These are phyloP conservation scores for Wallemia ichthyophaga DNA, from an alignment of 1,284 basidiomycete species.

Conservation along the genomic window DNA sequence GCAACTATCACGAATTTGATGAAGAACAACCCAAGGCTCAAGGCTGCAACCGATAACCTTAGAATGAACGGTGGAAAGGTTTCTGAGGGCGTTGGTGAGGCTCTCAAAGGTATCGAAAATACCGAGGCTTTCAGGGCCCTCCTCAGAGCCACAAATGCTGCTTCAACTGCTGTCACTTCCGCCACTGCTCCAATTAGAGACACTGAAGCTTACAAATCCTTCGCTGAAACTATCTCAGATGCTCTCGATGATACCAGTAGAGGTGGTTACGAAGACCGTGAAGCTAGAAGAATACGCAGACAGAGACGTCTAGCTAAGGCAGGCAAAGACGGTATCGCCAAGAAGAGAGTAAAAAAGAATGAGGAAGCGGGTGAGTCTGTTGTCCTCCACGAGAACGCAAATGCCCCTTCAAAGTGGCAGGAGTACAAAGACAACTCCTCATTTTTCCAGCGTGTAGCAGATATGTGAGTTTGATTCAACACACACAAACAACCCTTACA, in stretches of 20 bases:
- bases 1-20: constrained; percentile 79
- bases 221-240: constrained; percentile 65
- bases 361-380: constrained; percentile 55
- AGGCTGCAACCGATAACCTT: constrained; percentile 69
- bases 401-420: constrained; percentile 44
- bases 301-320: constrained; percentile 50
- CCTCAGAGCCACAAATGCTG: not conserved
- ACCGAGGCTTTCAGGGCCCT: constrained; percentile 54
- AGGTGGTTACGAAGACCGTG: constrained; percentile 78
- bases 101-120: constrained; percentile 73
- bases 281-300: constrained; percentile 41
- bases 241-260: constrained; percentile 83
- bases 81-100: constrained; percentile 69
- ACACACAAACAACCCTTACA: constrained; percentile 5
- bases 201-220: constrained; percentile 72
- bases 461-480: constrained; percentile 14
- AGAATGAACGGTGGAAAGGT: constrained; percentile 68
- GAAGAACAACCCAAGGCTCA: constrained; percentile 75
- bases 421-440: constrained; percentile 37
- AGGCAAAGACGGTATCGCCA: constrained; percentile 26
- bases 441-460: constrained; percentile 28
- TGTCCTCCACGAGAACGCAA: constrained; percentile 49
- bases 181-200: constrained; percentile 81
- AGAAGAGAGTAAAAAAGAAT: constrained; percentile 30
- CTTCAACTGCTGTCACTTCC: constrained; percentile 38